These are phyloP conservation scores for Lactifluus subvellereus DNA, from an alignment of 768 basidiomycete genomes.

Conservation along the genomic window DNA sequence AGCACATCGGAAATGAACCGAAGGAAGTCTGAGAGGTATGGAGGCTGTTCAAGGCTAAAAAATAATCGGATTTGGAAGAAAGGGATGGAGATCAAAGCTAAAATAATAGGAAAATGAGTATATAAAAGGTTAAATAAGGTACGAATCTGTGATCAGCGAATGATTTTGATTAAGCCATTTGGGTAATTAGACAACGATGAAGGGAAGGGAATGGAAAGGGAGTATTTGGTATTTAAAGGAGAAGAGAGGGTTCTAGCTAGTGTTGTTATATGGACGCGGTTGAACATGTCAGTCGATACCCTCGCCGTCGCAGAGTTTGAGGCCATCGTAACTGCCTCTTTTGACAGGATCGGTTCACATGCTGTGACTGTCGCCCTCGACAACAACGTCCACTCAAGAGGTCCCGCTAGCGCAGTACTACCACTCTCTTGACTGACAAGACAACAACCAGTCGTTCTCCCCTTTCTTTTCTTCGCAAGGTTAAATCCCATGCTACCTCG, in stretches of 20 bases:
- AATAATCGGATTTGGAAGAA: not conserved
- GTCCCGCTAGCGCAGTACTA: not conserved
- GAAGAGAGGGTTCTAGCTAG: not conserved
- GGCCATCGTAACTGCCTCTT: constrained; percentile 20
- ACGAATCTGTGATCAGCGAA: not conserved
- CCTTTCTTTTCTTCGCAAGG: constrained; percentile 12
- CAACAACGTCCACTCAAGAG: not conserved
- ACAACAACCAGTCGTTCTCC: not conserved
- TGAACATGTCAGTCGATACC: not conserved
- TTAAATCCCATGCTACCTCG: constrained; percentile 11
- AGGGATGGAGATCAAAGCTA: not conserved
- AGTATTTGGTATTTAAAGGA: constrained; percentile 3
- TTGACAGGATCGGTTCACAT: constrained; percentile 18
- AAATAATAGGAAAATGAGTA: not conserved
- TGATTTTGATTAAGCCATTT: not conserved
- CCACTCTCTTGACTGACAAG: not conserved
- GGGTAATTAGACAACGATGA: not conserved
- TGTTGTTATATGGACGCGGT: too few relatives aligned
- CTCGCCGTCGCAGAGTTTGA: constrained; percentile 13
- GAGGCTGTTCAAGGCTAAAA: not conserved
- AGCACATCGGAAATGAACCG: constrained; percentile 8
- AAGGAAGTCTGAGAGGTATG: not conserved
- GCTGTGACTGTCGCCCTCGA: constrained; percentile 10
- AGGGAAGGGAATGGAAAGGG: not conserved
- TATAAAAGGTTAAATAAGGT: constrained; percentile 4